Conservation (phyloP, 495 filamentous ascomycete species). For the Annulohypoxylon moriforme region DNA sequence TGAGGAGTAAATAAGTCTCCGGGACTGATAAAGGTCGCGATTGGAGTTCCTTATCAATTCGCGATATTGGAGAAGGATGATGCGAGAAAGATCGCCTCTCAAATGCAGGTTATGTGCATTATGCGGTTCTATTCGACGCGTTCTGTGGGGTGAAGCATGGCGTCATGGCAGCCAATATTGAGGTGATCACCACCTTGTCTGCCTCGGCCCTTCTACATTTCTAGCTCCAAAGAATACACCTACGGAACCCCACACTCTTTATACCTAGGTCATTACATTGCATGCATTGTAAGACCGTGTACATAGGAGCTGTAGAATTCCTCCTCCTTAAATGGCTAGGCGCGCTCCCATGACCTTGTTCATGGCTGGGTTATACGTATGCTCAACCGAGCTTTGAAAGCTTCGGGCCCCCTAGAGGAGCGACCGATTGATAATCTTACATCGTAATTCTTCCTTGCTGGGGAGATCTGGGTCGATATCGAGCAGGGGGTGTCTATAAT, state of each 20-base stretch:
- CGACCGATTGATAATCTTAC: conserved; percentile 3
- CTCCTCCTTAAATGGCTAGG: background rate
- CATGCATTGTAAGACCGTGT: conserved; percentile 9
- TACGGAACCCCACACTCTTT: conserved; percentile 9
- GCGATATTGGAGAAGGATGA: conserved; percentile 45
- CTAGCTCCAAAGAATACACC: background rate
- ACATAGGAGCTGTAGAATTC: background rate
- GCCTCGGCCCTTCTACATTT: conserved; percentile 4
- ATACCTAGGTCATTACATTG: background rate
- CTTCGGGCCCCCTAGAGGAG: background rate
- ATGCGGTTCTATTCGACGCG: conserved; percentile 20
- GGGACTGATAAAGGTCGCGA: conserved; percentile 28
- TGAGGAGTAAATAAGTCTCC: conserved; percentile 33
- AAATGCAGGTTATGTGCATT: background rate
- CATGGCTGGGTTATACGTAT: background rate
- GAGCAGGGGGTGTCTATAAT: conserved; percentile 23
- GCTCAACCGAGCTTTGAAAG: background rate
- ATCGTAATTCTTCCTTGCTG: background rate
- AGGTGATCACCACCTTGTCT: conserved; percentile 38
- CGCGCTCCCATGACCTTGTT: conserved; percentile 3
- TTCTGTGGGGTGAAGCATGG: conserved; percentile 38
- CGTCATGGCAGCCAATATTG: conserved; percentile 36
- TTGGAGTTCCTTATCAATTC: conserved; percentile 46
- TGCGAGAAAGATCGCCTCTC: conserved; percentile 28
- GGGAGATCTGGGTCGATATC: conserved; percentile 26